phyloP scores from a whole-genome alignment of 192 early-diverging fungal genomes.

The Rhizophagus prolifer region DNA sequence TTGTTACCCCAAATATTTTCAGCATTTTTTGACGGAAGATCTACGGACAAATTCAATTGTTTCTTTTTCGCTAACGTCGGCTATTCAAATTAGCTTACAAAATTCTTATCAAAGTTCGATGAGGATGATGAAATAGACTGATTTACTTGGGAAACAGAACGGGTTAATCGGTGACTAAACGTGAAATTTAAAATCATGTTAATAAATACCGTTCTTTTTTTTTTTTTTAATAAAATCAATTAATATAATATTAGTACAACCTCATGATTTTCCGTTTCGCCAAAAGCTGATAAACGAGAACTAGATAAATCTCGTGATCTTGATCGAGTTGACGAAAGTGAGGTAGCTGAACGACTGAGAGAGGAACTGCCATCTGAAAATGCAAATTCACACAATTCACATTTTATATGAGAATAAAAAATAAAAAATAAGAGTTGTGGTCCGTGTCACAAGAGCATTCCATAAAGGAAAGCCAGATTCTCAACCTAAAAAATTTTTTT shows the following conservation, averaged over 20 bases:
- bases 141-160: neutral
- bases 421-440: conserved; percentile 7
- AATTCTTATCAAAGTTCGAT: conserved; percentile 20
- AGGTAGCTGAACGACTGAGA: neutral
- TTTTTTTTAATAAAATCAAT: no score
- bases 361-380: conserved; percentile 16
- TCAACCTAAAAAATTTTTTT: conserved; percentile 16
- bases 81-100: conserved; percentile 26
- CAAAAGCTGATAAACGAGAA: neutral
- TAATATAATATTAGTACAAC: neutral
- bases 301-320: neutral
- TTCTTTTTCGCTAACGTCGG: conserved; percentile 24
- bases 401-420: conserved; percentile 1
- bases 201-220: no score
- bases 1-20: conserved; percentile 23
- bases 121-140: neutral
- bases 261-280: neutral
- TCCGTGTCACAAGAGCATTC: neutral
- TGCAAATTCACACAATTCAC: conserved; percentile 4
- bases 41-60: neutral
- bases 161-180: neutral
- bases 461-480: conserved; percentile 10
- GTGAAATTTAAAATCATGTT: neutral
- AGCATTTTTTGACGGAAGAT: conserved; percentile 17
- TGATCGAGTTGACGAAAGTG: conserved; percentile 1